phyloP scores from a whole-genome alignment of 163 green algal species.

The Picocystis sp. region DNA sequence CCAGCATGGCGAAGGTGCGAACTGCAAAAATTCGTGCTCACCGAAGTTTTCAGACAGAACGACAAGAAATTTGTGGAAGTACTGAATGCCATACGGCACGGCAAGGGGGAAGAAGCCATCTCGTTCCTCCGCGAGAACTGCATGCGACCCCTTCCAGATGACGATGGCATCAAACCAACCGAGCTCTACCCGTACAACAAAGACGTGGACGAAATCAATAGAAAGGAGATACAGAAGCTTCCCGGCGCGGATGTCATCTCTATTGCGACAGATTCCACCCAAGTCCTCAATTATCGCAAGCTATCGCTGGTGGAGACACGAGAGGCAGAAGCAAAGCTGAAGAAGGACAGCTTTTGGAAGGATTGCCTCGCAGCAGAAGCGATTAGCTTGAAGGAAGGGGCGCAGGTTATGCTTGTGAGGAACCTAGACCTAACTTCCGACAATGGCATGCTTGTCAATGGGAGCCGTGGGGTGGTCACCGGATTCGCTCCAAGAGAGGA shows the following conservation, averaged over 20 bases:
- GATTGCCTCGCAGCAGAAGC: constrained; percentile 27
- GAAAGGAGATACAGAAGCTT: constrained; percentile 15
- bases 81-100: constrained; percentile 34
- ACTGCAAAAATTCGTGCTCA: constrained; percentile 40
- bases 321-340: constrained; percentile 13
- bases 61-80: constrained; percentile 36
- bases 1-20: constrained; percentile 31
- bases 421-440: constrained; percentile 30
- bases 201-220: constrained; percentile 41
- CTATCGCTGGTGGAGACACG: too few relatives aligned
- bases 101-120: constrained; percentile 14
- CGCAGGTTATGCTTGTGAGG: constrained; percentile 45
- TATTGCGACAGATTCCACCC: too few relatives aligned
- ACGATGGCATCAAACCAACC: constrained; percentile 40
- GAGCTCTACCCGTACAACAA: constrained; percentile 37
- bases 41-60: constrained; percentile 43
- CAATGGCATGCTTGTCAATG: constrained; percentile 32
- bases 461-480: constrained; percentile 28
- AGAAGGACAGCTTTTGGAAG: constrained; percentile 29
- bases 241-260: neutral
- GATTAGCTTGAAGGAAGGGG: constrained; percentile 27
- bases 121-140: constrained; percentile 22
- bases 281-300: too few relatives aligned
- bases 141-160: constrained; percentile 25
- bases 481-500: constrained; percentile 11